Evolutionary conservation across 306 rosid genomes (phyloP).

Genomic region (Lagenaria siceraria): DNA sequence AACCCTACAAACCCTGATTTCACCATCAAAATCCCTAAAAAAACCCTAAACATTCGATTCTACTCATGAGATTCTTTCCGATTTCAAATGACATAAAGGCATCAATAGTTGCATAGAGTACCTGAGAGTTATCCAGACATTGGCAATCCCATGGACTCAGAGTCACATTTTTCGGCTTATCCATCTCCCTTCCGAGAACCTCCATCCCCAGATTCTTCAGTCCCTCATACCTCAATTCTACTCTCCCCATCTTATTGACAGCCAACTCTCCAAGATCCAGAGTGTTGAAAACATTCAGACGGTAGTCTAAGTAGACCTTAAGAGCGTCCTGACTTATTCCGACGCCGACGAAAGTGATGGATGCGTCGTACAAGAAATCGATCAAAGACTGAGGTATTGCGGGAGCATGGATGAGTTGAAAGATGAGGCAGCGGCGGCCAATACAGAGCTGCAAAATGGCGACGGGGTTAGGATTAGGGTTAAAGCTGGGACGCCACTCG

Average conservation of each 20-base stretch:
- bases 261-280: slow-evolving; percentile 18
- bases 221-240: slow-evolving; percentile 18
- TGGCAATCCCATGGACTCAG: slow-evolving; percentile 31
- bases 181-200: slow-evolving; percentile 19
- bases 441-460: slow-evolving; percentile 36
- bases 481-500: slow-evolving; percentile 30
- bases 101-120: slow-evolving; percentile 35
- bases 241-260: neutral
- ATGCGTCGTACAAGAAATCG: too few species aligned
- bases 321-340: slow-evolving; percentile 16
- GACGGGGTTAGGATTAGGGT: neutral
- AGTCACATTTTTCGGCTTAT: slow-evolving; percentile 25
- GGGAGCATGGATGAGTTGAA: slow-evolving; percentile 19
- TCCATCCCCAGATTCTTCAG: slow-evolving; percentile 17
- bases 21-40: too few species aligned
- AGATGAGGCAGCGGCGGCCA: slow-evolving; percentile 23
- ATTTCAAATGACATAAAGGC: slow-evolving; percentile 34
- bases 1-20: too few species aligned
- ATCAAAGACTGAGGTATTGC: slow-evolving; percentile 8
- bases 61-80: neutral
- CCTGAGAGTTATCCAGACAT: slow-evolving; percentile 21
- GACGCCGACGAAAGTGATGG: slow-evolving; percentile 23
- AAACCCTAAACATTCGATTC: too few species aligned
- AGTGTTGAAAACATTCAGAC: slow-evolving; percentile 8
- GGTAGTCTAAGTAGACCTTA: slow-evolving; percentile 20